Conservation (phyloP, 2,329 filamentous ascomycete genomes). For the Aspergillus proliferans region DNA sequence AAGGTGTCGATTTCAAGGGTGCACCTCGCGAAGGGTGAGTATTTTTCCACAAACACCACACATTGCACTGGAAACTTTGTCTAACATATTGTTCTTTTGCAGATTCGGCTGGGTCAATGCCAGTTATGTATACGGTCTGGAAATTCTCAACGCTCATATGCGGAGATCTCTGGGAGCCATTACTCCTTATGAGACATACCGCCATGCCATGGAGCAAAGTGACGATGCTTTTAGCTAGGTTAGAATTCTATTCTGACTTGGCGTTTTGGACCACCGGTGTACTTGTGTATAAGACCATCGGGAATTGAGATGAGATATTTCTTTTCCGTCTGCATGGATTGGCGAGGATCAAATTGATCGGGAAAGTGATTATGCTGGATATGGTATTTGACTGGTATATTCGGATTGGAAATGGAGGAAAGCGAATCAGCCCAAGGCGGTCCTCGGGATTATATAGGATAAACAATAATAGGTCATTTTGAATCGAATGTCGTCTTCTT, state of each 20-base stretch:
- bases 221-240: conserved; percentile 7
- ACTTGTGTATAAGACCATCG: neutral
- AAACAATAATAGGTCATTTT: too few relatives aligned
- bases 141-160: conserved; percentile 84
- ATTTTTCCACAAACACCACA: neutral
- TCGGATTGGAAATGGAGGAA: too few relatives aligned
- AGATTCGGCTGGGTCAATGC: conserved; percentile 99
- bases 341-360: neutral
- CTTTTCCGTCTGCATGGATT: too few relatives aligned
- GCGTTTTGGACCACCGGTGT: neutral
- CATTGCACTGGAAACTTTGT: conserved; percentile 3
- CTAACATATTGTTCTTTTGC: conserved; percentile 5
- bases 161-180: conserved; percentile 79
- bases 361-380: too few relatives aligned
- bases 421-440: too few relatives aligned
- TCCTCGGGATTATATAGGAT: too few relatives aligned
- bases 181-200: conserved; percentile 78
- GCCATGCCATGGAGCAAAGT: conserved; percentile 50
- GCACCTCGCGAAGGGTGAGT: conserved; percentile 92
- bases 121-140: conserved; percentile 88
- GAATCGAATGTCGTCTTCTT: too few relatives aligned
- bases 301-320: too few relatives aligned
- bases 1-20: conserved; percentile 90
- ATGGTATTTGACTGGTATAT: too few relatives aligned
- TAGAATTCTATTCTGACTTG: neutral